A percentile compares a stretch with the other conserved stretches of the same genome.
Conservation (phyloP, 352 stramenopile genomes). For the Phytophthora hybrid region DNA sequence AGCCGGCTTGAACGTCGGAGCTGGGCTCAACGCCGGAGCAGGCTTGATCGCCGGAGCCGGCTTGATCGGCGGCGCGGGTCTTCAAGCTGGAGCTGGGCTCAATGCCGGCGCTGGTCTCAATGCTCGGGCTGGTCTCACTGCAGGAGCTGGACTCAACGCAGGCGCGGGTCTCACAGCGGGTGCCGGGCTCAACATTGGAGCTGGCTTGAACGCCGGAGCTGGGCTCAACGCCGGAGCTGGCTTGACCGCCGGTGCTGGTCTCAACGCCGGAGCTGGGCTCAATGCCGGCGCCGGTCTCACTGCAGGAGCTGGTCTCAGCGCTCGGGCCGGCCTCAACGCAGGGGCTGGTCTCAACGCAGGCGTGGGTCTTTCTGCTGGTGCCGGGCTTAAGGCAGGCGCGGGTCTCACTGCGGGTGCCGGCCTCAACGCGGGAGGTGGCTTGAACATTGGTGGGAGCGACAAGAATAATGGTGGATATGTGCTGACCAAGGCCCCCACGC, state of each 20-base stretch:
- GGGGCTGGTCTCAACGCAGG: neutral
- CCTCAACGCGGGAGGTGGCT: too few relatives aligned
- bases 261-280: neutral
- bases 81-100: conserved; percentile 1
- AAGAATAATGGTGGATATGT: too few relatives aligned
- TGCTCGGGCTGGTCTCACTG: neutral
- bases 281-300: too few relatives aligned
- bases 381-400: too few relatives aligned
- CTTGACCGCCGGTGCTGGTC: neutral
- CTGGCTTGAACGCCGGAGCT: neutral
- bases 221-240: neutral
- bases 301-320: too few relatives aligned
- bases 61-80: too few relatives aligned
- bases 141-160: neutral
- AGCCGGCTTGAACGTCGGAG: neutral
- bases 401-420: neutral
- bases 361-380: too few relatives aligned
- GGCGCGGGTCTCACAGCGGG: neutral
- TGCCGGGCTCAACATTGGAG: too few relatives aligned
- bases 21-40: neutral
- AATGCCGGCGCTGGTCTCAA: conserved; percentile 4
- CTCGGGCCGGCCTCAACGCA: neutral
- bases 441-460: too few relatives aligned
- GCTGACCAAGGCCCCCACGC: too few relatives aligned
- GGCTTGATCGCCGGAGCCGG: neutral